Percentiles rank a stretch among this genome's conserved stretches.
phyloP scores from a whole-genome alignment of 2,329 filamentous ascomycete genomes.

The Fusarium hostae region DNA sequence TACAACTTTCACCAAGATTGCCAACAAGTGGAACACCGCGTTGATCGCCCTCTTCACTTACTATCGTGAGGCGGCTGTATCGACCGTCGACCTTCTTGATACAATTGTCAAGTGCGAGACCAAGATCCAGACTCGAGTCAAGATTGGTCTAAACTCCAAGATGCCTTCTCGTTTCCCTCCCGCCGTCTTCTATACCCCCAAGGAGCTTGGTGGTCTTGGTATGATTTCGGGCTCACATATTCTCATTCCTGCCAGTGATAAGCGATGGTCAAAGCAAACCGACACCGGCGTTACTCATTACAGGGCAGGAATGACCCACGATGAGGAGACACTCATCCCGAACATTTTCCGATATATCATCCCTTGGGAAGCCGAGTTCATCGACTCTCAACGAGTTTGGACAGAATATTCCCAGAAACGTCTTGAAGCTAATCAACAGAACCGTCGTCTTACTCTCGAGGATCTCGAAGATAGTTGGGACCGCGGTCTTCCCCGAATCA shows the following conservation, averaged over 20 bases:
- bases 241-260: conserved; percentile 95
- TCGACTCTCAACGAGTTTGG: conserved; percentile 98
- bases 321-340: conserved; percentile 96
- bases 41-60: conserved; percentile 98
- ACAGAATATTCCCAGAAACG: conserved; percentile 99
- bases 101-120: conserved; percentile 99
- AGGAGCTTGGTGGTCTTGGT: conserved; percentile 94
- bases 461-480: conserved; percentile 99
- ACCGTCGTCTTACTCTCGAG: conserved; percentile 91
- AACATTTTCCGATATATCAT: conserved; percentile 99
- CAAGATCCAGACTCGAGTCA: conserved; percentile 98
- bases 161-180: conserved; percentile 99
- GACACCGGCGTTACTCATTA: conserved; percentile 98
- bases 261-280: conserved; percentile 98
- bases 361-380: conserved; percentile 98
- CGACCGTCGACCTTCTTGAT: conserved; percentile 91
- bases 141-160: conserved; percentile 98
- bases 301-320: conserved; percentile 96
- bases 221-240: conserved; percentile 99
- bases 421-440: conserved; percentile 96
- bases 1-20: conserved; percentile 99
- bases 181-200: conserved; percentile 98
- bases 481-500: conserved; percentile 95
- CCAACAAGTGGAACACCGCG: conserved; percentile 99
- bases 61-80: conserved; percentile 96